Conservation (phyloP, 495 filamentous ascomycete species). For the Wilcoxina mikolae region DNA sequence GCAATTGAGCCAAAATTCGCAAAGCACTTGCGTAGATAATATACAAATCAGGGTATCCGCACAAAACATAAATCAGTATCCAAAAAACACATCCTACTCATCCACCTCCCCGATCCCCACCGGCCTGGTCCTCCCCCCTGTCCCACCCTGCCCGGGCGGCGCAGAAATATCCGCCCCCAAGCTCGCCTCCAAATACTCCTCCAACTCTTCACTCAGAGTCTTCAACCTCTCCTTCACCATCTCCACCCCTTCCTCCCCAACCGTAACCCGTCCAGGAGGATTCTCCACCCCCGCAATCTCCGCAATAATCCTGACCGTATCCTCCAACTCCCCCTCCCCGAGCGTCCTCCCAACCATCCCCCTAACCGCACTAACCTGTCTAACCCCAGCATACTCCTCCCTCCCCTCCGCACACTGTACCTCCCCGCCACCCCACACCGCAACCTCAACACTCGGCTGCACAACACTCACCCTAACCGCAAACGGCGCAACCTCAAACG, state of each 20-base stretch:
- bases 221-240: slow-evolving; percentile 93
- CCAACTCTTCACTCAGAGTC: slow-evolving; percentile 86
- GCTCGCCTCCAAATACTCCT: slow-evolving; percentile 88
- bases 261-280: slow-evolving; percentile 84
- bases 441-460: slow-evolving; percentile 53
- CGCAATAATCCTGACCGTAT: slow-evolving; percentile 82
- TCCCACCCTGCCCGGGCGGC: slow-evolving; percentile 3
- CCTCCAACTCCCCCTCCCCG: slow-evolving; percentile 28
- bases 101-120: background rate
- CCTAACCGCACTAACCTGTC: background rate
- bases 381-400: background rate
- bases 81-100: background rate
- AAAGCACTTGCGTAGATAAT: too few species aligned
- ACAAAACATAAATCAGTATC: background rate
- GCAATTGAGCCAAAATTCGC: too few species aligned
- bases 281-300: slow-evolving; percentile 92
- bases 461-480: slow-evolving; percentile 93
- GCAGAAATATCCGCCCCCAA: slow-evolving; percentile 45
- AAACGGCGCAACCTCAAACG: slow-evolving; percentile 94
- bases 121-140: slow-evolving; percentile 1
- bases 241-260: slow-evolving; percentile 76
- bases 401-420: background rate
- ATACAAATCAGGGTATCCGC: background rate
- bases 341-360: slow-evolving; percentile 6
- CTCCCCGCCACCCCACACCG: background rate